phyloP scores from a whole-genome alignment of 805 yeast species.

The Clavispora santaluciae region DNA sequence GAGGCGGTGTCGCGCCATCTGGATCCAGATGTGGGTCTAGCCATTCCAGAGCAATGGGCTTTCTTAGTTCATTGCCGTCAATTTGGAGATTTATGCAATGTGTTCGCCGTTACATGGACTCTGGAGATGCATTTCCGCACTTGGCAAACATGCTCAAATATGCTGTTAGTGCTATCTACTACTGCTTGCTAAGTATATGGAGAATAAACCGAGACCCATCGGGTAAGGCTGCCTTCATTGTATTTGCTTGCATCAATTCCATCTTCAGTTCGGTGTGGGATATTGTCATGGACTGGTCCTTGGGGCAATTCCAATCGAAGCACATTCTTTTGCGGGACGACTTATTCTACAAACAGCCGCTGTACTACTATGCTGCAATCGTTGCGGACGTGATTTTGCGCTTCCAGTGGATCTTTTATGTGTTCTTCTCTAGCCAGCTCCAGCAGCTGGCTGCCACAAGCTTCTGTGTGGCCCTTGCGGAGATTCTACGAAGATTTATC shows the following conservation, averaged over 20 bases:
- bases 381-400: conserved; percentile 67
- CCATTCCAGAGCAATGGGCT: conserved; percentile 73
- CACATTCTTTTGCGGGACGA: conserved; percentile 65
- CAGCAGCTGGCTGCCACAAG: conserved; percentile 88
- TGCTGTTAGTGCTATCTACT: conserved; percentile 58
- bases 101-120: conserved; percentile 82
- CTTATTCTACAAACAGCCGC: conserved; percentile 54
- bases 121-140: conserved; percentile 96
- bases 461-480: conserved; percentile 78
- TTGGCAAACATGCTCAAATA: conserved; percentile 84
- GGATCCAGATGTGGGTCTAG: conserved; percentile 66
- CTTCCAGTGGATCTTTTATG: conserved; percentile 91
- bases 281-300: conserved; percentile 92
- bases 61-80: conserved; percentile 77
- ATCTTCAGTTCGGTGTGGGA: conserved; percentile 77
- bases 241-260: conserved; percentile 72
- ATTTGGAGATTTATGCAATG: conserved; percentile 92
- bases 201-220: conserved; percentile 49
- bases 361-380: conserved; percentile 70
- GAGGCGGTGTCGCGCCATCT: conserved; percentile 24
- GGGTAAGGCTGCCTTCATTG: conserved; percentile 57
- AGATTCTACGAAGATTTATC: conserved; percentile 72
- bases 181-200: conserved; percentile 70
- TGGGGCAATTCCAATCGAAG: conserved; percentile 60
- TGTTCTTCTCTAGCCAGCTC: conserved; percentile 65